Percentiles rank a stretch among this genome's conserved stretches.
Evolutionary conservation across 345 rosid species (phyloP).

Genomic region (Salix arbutifolia): DNA sequence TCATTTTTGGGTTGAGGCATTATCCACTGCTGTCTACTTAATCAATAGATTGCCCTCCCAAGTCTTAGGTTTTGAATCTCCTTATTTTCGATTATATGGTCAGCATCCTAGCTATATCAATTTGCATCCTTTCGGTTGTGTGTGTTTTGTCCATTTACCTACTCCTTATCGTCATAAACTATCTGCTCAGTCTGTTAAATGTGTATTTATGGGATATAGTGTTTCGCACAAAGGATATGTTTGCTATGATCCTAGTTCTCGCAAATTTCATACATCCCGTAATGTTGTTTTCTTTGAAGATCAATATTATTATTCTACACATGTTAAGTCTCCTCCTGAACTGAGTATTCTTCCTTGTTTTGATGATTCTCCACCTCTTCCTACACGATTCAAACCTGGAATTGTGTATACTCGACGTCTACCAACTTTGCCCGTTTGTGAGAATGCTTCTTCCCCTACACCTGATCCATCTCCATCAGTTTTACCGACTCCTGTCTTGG

Average conservation of each 20-base stretch:
- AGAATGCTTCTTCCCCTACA: neutral
- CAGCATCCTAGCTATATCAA: neutral
- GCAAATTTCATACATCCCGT: neutral
- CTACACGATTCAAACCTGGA: neutral
- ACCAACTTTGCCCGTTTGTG: neutral
- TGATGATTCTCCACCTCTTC: neutral
- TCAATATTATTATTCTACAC: neutral
- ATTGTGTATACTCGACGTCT: neutral
- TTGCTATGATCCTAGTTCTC: neutral
- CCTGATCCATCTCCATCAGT: neutral
- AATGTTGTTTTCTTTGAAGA: neutral
- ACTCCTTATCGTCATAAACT: neutral
- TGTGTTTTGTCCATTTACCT: neutral
- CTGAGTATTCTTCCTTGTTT: neutral
- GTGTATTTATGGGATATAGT: neutral
- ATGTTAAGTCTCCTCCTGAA: neutral
- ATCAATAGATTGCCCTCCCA: neutral
- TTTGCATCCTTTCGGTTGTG: neutral
- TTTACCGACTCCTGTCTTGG: accelerated
- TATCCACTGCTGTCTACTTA: neutral
- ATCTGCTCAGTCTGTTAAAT: neutral
- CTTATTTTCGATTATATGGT: neutral
- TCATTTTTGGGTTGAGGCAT: neutral
- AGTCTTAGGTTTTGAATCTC: neutral
- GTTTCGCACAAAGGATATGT: neutral